phyloP scores from a whole-genome alignment of 1,284 basidiomycete genomes.

The Cryptococcus sp. region DNA sequence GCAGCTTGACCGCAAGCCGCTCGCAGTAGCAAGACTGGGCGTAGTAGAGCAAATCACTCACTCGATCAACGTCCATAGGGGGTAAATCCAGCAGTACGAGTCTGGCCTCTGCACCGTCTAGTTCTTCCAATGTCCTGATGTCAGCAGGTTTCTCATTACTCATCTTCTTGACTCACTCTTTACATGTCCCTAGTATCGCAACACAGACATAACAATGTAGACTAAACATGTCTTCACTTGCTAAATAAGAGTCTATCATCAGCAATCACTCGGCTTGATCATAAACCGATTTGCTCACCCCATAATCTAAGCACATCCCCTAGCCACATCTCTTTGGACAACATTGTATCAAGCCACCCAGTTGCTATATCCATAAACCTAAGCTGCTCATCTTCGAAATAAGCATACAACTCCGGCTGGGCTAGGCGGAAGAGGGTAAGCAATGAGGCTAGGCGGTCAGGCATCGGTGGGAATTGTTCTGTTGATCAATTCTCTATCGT shows the following conservation, averaged over 20 bases:
- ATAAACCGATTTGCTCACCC: slow-evolving; percentile 26
- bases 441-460: slow-evolving; percentile 36
- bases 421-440: slow-evolving; percentile 40
- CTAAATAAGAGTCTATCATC: slow-evolving; percentile 40
- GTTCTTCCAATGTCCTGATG: slow-evolving; percentile 38
- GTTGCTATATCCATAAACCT: slow-evolving; percentile 39
- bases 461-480: slow-evolving; percentile 39
- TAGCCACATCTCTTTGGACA: slow-evolving; percentile 45
- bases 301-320: slow-evolving; percentile 42
- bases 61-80: slow-evolving; percentile 44
- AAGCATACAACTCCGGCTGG: slow-evolving; percentile 41
- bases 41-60: slow-evolving; percentile 13
- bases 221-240: slow-evolving; percentile 42
- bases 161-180: slow-evolving; percentile 30
- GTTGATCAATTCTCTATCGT: background rate
- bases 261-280: background rate
- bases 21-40: too few relatives aligned
- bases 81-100: slow-evolving; percentile 45
- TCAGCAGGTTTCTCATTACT: background rate
- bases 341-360: slow-evolving; percentile 42
- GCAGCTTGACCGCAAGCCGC: too few relatives aligned
- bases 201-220: slow-evolving; percentile 47
- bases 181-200: slow-evolving; percentile 41
- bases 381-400: slow-evolving; percentile 48
- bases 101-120: slow-evolving; percentile 44